Evolutionary conservation across 495 filamentous ascomycete genomes (phyloP).

Genomic region (Amphirosellinia nigrospora): DNA sequence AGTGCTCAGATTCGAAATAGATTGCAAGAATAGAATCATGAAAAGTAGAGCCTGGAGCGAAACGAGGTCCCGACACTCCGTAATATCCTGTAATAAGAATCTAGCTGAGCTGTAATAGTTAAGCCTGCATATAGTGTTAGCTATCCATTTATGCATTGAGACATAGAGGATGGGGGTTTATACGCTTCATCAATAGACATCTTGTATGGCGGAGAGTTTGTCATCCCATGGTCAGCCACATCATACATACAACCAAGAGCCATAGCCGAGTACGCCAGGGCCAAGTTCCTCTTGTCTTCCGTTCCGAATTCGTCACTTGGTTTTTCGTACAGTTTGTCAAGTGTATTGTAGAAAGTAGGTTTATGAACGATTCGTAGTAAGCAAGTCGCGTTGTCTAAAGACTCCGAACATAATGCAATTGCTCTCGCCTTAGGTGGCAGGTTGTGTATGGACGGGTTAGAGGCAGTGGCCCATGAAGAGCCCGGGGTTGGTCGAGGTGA

Average conservation of each 20-base stretch:
- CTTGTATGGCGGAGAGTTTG: conserved; percentile 60
- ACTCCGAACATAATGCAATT: conserved; percentile 71
- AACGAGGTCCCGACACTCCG: conserved; percentile 84
- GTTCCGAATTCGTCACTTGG: conserved; percentile 70
- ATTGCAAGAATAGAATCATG: conserved; percentile 93
- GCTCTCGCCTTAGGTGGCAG: conserved; percentile 75
- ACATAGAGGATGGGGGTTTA: conserved; percentile 6
- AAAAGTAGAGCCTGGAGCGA: conserved; percentile 88
- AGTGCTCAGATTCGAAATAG: conserved; percentile 86
- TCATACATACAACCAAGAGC: conserved; percentile 87
- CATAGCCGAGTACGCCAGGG: conserved; percentile 81
- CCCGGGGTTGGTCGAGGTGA: conserved; percentile 69
- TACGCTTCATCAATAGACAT: conserved; percentile 82
- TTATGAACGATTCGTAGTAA: conserved; percentile 88
- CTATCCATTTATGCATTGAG: not conserved
- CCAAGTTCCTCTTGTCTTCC: conserved; percentile 81
- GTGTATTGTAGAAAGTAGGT: conserved; percentile 78
- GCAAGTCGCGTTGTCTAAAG: conserved; percentile 82
- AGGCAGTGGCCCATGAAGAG: conserved; percentile 64
- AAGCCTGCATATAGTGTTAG: conserved; percentile 58
- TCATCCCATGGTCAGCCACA: conserved; percentile 50
- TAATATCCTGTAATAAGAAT: conserved; percentile 79
- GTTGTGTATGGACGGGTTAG: conserved; percentile 65
- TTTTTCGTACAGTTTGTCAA: conserved; percentile 81
- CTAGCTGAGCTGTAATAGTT: conserved; percentile 85